Conservation (phyloP, 192 early-diverging fungal genomes). For the Rhizophagus clarus region DNA sequence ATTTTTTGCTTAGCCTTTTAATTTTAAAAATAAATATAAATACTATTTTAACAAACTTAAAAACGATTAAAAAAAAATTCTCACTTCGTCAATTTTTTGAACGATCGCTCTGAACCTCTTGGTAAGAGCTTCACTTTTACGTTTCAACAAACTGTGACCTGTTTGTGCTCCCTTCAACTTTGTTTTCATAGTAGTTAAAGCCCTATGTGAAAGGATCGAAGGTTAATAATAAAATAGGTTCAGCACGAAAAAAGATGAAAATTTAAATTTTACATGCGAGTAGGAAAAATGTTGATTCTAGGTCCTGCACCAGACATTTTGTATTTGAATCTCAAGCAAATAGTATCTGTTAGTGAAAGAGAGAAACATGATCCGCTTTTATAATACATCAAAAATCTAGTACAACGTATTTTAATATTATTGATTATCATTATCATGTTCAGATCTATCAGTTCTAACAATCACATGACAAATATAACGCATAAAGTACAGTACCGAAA, state of each 20-base stretch:
- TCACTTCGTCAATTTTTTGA: conserved; percentile 96
- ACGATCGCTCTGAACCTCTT: conserved; percentile 93
- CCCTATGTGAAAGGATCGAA: conserved; percentile 57
- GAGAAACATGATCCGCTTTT: not conserved
- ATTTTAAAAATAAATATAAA: not conserved
- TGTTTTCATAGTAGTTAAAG: conserved; percentile 92
- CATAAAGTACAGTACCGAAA: no score
- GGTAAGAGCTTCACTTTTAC: conserved; percentile 96
- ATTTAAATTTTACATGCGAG: conserved; percentile 18
- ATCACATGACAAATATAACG: no score
- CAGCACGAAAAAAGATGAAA: not conserved
- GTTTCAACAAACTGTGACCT: conserved; percentile 95
- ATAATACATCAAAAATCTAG: not conserved
- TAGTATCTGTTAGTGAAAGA: not conserved
- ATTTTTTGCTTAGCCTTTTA: conserved; percentile 94
- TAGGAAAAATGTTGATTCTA: conserved; percentile 33
- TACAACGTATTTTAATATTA: not conserved
- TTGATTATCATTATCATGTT: no score
- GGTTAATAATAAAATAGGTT: not conserved
- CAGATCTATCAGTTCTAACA: no score
- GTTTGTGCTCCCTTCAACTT: conserved; percentile 97
- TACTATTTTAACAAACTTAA: not conserved
- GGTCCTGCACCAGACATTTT: conserved; percentile 33
- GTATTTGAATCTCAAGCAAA: not conserved
- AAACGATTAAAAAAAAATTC: conserved; percentile 28